phyloP scores from a whole-genome alignment of 2,329 filamentous ascomycete species.

The Venturia asperata region DNA sequence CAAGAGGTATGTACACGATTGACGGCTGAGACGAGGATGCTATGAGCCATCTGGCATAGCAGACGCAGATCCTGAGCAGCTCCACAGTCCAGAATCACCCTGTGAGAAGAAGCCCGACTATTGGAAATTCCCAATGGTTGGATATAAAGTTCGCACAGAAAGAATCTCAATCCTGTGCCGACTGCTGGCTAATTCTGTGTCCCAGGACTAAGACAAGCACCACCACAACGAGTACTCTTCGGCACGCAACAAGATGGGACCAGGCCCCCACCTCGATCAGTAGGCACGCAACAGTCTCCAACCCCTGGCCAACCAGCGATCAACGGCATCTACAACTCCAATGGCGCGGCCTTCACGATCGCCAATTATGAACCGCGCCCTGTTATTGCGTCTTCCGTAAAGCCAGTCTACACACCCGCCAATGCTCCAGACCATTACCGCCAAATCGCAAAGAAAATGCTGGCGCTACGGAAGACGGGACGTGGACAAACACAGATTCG shows the following conservation, averaged over 20 bases:
- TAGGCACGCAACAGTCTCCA: conserved; percentile 35
- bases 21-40: background rate
- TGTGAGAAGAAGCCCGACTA: background rate
- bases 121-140: background rate
- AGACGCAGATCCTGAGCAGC: too few relatives aligned
- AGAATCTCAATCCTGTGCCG: background rate
- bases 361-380: conserved; percentile 63
- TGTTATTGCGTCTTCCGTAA: conserved; percentile 57
- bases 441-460: conserved; percentile 47
- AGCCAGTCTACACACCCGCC: conserved; percentile 66
- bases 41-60: too few relatives aligned
- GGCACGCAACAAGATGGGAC: conserved; percentile 67
- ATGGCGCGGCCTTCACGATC: conserved; percentile 48
- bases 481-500: conserved; percentile 38
- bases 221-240: conserved; percentile 75
- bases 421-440: conserved; percentile 65
- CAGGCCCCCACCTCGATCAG: conserved; percentile 44
- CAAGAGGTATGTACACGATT: conserved; percentile 28
- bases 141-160: background rate
- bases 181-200: background rate
- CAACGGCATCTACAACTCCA: conserved; percentile 32
- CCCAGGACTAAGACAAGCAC: conserved; percentile 67
- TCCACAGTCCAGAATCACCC: too few relatives aligned
- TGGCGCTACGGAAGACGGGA: conserved; percentile 28
- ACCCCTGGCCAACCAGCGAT: conserved; percentile 30